Percentiles rank a stretch among this genome's conserved stretches.
phyloP scores from a whole-genome alignment of 2,329 filamentous ascomycete species.

The Scleromitrula shiraiana region DNA sequence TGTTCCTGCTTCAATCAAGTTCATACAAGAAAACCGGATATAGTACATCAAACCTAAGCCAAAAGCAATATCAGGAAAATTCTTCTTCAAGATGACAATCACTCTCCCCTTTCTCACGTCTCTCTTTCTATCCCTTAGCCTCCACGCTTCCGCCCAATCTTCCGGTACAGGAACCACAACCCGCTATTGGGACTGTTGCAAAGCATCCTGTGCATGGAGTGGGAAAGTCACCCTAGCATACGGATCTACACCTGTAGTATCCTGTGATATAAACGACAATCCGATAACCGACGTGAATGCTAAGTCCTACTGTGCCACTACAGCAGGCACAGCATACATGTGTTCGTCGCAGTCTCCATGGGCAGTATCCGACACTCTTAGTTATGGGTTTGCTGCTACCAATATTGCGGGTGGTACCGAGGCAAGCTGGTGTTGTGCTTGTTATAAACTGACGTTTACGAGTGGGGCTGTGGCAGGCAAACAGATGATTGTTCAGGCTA shows the following conservation, averaged over 20 bases:
- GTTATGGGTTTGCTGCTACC: constrained; percentile 59
- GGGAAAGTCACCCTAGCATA: constrained; percentile 44
- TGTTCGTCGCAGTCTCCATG: constrained; percentile 56
- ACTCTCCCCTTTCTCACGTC: no score
- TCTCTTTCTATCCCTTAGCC: no score
- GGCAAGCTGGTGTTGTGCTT: constrained; percentile 57
- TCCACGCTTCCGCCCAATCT: constrained; percentile 14
- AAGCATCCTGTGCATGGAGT: constrained; percentile 57
- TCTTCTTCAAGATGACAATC: no score
- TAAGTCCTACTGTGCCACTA: constrained; percentile 45
- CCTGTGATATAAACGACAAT: constrained; percentile 40
- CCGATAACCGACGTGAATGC: constrained; percentile 43
- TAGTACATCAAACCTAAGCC: no score
- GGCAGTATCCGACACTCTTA: constrained; percentile 47
- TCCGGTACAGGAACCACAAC: constrained; percentile 28
- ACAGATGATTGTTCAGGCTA: constrained; percentile 56
- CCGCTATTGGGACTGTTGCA: constrained; percentile 61
- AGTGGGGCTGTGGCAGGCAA: constrained; percentile 46
- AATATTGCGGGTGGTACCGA: constrained; percentile 47
- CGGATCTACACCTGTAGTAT: constrained; percentile 22
- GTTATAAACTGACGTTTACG: constrained; percentile 46
- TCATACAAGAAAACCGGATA: no score
- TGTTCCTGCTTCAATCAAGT: no score
- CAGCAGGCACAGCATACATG: constrained; percentile 44
- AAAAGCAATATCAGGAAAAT: no score